Base-by-base conservation (phyloP, 2,329 filamentous ascomycete species). In the Grosmannia clavigera region DNA sequence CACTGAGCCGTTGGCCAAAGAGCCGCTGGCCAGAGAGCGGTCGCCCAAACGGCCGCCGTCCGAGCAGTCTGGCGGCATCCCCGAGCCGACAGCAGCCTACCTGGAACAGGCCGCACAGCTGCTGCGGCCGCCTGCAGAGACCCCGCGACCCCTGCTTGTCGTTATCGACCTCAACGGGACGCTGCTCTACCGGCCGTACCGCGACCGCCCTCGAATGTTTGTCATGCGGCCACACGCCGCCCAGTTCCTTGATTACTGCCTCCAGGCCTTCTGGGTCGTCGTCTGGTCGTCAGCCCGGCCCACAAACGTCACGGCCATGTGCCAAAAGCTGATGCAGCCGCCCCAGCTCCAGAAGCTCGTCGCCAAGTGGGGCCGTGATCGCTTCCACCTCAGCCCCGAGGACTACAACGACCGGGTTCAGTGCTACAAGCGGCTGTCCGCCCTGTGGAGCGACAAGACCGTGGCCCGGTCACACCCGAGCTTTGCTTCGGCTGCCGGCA, bases 161-260 rank as follows among this genome's bases (percentile, higher is more conserved):
- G 82, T 97, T 55, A 82, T 97, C 63, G 94, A 99, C 73, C 81
- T 99, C 46, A 99, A 97, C 71, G 94, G 94, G 63, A 96, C 92
- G 0, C 79, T 99, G 1, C 80, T 97, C 43, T 79, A 82, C 73
- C 87, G 94, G 5, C 85, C 84, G 10, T 77, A 76, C 58, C 75
- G 69, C 31, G 67, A 73, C 1, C 12, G 38, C 4, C 76, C 78
- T 3, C 78, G 76, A 11, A 70, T 71, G 51, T 88, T 91, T 69
- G 73, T 84, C 52, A 74, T 79, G 64, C 86, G 94, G 0, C 88
- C 88, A 0, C 78, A 85, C 64, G 80, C 94, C 1, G 67, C 75
- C 3, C 65, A 74, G 0, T 96, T 99, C 71, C 74, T 97, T 3
- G 68, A 78, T 33, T 90, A 91, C 70, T 81, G 92, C 65, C 79